phyloP scores from a whole-genome alignment of 176 grass and related monocot genomes.

The Tillandsia leiboldiana region DNA sequence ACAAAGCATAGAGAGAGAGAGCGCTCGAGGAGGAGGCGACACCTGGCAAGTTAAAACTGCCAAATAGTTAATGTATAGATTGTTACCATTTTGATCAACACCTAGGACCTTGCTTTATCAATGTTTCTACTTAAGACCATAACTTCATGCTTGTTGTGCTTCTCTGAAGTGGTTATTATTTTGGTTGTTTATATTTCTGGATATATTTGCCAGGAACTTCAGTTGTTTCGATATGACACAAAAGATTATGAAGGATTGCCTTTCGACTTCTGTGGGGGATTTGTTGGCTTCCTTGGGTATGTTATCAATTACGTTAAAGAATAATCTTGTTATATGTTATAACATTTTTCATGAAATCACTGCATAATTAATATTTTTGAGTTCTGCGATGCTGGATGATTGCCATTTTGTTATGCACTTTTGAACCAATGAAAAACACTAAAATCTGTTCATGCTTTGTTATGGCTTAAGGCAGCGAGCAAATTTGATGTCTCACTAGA shows the following conservation, averaged over 20 bases:
- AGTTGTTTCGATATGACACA: constrained; percentile 62
- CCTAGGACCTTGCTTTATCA: not conserved
- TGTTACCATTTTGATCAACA: too few species aligned
- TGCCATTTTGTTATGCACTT: not conserved
- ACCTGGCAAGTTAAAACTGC: too few species aligned
- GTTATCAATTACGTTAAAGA: constrained; percentile 8
- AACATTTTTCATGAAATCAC: not conserved
- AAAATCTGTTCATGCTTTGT: not conserved
- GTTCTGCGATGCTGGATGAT: not conserved
- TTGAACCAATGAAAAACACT: not conserved
- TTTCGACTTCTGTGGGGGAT: constrained; percentile 92
- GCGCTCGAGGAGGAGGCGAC: too few species aligned
- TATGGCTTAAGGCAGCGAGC: not conserved
- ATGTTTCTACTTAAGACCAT: constrained; percentile 5
- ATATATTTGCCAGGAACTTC: constrained; percentile 45
- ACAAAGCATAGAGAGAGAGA: too few species aligned
- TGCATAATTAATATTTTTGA: not conserved
- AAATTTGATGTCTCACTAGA: too few species aligned
- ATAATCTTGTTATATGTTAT: not conserved
- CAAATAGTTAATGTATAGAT: too few species aligned
- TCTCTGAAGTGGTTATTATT: not conserved
- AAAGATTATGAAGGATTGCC: constrained; percentile 83
- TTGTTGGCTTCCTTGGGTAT: constrained; percentile 91
- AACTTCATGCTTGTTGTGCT: not conserved
- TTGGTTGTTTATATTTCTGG: not conserved